Base-by-base conservation (phyloP, 2,329 filamentous ascomycete species). In the Colletotrichum godetiae region DNA sequence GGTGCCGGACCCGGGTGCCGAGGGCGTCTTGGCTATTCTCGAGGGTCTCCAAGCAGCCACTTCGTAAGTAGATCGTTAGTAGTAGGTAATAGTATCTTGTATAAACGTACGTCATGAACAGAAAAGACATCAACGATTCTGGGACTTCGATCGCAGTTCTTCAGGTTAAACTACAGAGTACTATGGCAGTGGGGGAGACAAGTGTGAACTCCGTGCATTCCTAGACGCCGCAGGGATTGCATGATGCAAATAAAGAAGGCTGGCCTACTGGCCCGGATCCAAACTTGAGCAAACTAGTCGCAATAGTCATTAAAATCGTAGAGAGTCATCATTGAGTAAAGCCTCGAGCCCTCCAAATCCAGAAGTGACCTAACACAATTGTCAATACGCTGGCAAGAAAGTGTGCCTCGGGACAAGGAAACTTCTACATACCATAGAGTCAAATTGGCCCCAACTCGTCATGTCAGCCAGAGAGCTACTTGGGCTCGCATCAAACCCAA, bases 1-100 rank as follows among this genome's bases (percentile, higher is more conserved):
- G 77, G 88, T 94, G n/a, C 92, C 93, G 22, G 93, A 95, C 84
- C 93, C 93, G 3, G 92, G 92, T 33, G 92, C 92, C 6, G 81
- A 82, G 77, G 83, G 83, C 0, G 69, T 95, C 67, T 88, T 88
- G 59, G 88, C 91, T 79, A 91, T 95, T 77, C 86, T 94, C 78
- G 83, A 86, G 65, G 93, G 92, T 15, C 80, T 94, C 76, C 89
- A 72, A 31, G 64, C 63, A 27, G 68, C 63, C 2, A 57, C 49
- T 6, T 33, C 33, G n/a, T 27, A 3, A n/a, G n/a, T n/a, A n/a
- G n/a, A n/a, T n/a, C n/a, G n/a, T n/a, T n/a, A n/a, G n/a, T 27
- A 3, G 42, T 49, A n/a, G 42, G 42, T 8, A 11, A 19, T 8
- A 7, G 19, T 11, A 11, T 5, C 0, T 10, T 49, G 42, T 49